A percentile compares a stretch with the other conserved stretches of the same genome.
Conservation (phyloP, 2,329 filamentous ascomycete species). For the Paracamarosporium sp. region DNA sequence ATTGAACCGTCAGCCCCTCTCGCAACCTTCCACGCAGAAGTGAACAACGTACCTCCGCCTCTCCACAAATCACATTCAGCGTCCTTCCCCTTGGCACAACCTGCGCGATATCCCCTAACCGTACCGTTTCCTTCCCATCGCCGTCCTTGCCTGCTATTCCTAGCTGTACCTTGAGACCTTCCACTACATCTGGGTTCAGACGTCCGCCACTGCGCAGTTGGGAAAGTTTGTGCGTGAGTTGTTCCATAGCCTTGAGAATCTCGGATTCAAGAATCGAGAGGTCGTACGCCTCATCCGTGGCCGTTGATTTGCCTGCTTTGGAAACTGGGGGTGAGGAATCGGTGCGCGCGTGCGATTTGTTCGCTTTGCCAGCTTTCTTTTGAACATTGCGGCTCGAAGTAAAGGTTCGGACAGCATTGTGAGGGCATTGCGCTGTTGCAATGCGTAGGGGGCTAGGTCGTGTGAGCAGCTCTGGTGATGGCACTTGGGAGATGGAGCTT, state of each 20-base stretch:
- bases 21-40: neutral
- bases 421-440: slow-evolving; percentile 16
- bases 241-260: slow-evolving; percentile 62
- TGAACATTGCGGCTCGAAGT: slow-evolving; percentile 48
- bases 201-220: slow-evolving; percentile 68
- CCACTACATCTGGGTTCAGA: slow-evolving; percentile 67
- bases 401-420: slow-evolving; percentile 43
- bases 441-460: slow-evolving; percentile 8
- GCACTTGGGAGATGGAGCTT: slow-evolving; percentile 17
- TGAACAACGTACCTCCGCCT: slow-evolving; percentile 63
- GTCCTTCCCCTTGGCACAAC: slow-evolving; percentile 69
- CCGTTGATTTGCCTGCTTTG: slow-evolving; percentile 32
- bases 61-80: slow-evolving; percentile 68
- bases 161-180: slow-evolving; percentile 66
- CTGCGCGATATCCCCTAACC: slow-evolving; percentile 69
- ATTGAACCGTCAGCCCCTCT: slow-evolving; percentile 3
- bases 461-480: slow-evolving; percentile 8
- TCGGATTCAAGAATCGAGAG: slow-evolving; percentile 63
- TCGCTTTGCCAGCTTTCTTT: slow-evolving; percentile 64
- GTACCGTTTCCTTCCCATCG: slow-evolving; percentile 56
- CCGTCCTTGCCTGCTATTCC: slow-evolving; percentile 48
- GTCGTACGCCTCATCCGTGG: slow-evolving; percentile 65
- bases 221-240: slow-evolving; percentile 66
- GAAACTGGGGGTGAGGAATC: slow-evolving; percentile 41
- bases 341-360: slow-evolving; percentile 44